A percentile compares a stretch with the other conserved stretches of the same genome.
phyloP scores from a whole-genome alignment of 164 flowering plant genomes.

The Magnolia officinalis region DNA sequence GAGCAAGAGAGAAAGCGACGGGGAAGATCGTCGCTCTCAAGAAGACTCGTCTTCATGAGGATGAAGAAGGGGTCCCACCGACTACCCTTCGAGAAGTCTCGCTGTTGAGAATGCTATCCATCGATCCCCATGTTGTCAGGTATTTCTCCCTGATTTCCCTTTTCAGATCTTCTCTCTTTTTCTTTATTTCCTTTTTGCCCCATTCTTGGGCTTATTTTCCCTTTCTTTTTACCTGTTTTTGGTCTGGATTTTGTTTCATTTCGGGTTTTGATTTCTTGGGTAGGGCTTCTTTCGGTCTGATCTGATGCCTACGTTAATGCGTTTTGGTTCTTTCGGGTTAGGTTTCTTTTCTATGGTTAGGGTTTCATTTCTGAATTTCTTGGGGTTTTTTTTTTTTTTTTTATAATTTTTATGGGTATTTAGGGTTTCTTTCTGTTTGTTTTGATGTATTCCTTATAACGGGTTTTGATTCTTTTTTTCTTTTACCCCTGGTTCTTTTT shows the following conservation, averaged over 20 bases:
- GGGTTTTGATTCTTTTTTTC: not conserved
- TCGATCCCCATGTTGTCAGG: conserved; percentile 90
- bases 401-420: not conserved
- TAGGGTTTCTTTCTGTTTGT: not conserved
- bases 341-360: not conserved
- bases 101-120: conserved; percentile 76
- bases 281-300: not conserved
- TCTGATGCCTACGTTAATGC: not conserved
- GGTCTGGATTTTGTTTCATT: not conserved
- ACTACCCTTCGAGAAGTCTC: conserved; percentile 94
- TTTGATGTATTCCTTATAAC: not conserved
- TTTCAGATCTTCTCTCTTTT: not conserved
- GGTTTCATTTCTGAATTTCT: not conserved
- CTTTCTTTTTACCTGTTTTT: not conserved
- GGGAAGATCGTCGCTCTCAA: conserved; percentile 92
- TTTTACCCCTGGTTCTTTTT: not conserved
- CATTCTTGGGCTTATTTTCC: not conserved
- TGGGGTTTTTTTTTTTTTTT: not conserved
- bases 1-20: conserved; percentile 73
- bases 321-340: not conserved
- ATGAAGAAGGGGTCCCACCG: conserved; percentile 92
- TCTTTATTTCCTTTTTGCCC: not conserved
- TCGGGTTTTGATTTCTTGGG: not conserved
- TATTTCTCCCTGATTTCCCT: conserved; percentile 3
- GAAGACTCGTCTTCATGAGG: conserved; percentile 92